These are phyloP conservation scores for Ceratorhiza oryzae-sativae DNA, from an alignment of 1,284 basidiomycete genomes.

Conservation along the genomic window DNA sequence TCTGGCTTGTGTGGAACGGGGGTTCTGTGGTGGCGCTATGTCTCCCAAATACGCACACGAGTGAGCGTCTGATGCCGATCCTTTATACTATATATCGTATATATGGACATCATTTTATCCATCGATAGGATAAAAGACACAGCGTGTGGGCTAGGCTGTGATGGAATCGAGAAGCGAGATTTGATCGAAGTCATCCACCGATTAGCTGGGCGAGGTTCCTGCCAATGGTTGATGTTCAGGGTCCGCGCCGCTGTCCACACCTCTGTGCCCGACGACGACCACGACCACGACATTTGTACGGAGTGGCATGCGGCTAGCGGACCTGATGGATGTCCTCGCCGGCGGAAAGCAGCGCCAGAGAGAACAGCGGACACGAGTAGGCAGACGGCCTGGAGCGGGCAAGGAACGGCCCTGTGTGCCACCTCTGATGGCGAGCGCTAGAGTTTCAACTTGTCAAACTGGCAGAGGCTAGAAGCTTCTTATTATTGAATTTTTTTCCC, in stretches of 20 bases:
- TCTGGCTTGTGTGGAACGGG: background rate
- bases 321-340: background rate
- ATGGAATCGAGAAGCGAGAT: background rate
- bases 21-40: too few species aligned
- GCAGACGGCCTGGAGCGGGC: background rate
- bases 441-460: slow-evolving; percentile 3
- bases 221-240: slow-evolving; percentile 22
- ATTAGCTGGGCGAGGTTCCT: slow-evolving; percentile 12
- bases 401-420: slow-evolving; percentile 12
- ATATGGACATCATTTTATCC: background rate
- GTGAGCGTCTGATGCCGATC: background rate
- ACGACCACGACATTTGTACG: background rate
- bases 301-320: background rate
- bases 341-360: background rate
- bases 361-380: background rate
- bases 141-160: background rate
- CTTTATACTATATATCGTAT: background rate
- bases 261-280: background rate
- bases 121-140: background rate
- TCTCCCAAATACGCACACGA: background rate
- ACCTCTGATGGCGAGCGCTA: slow-evolving; percentile 4
- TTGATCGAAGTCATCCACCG: slow-evolving; percentile 8
- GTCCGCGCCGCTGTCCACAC: background rate
- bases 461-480: slow-evolving; percentile 15
- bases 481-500: slow-evolving; percentile 25